These are phyloP conservation scores for Eucalyptus dawsonii DNA, from an alignment of 345 rosid species.

Conservation along the genomic window DNA sequence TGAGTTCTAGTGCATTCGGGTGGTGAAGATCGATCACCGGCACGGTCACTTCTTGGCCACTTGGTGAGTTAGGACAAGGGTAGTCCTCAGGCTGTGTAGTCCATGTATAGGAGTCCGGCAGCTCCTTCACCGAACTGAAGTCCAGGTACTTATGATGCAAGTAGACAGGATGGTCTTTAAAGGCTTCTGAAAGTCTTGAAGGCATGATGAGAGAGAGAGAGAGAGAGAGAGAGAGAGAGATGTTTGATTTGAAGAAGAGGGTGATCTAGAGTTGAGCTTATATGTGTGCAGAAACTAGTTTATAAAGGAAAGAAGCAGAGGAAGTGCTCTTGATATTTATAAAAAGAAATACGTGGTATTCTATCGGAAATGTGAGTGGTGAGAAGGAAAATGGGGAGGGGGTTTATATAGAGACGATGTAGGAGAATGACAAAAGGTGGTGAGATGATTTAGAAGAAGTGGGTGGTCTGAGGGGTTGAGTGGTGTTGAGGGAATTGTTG, in stretches of 20 bases:
- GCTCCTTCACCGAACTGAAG: constrained; percentile 40
- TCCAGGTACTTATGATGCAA: constrained; percentile 38
- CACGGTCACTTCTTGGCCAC: not conserved
- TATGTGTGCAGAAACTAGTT: not conserved
- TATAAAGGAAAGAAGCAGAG: not conserved
- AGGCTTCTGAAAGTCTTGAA: constrained; percentile 47
- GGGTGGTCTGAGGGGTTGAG: not conserved
- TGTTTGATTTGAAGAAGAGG: not conserved
- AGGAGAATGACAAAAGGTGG: not conserved
- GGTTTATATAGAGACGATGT: not conserved
- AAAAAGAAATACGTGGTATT: not conserved
- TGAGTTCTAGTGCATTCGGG: constrained; percentile 13
- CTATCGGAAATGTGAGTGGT: not conserved
- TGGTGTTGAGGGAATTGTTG: not conserved
- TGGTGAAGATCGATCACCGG: constrained; percentile 42
- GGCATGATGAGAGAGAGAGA: constrained; percentile 22
- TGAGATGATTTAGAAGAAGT: not conserved
- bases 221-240: not conserved
- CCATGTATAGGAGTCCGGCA: constrained; percentile 84
- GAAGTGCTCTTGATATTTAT: not conserved
- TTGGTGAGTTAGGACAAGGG: not conserved
- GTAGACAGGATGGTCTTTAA: constrained; percentile 42
- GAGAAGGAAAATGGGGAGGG: not conserved
- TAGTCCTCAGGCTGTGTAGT: constrained; percentile 14
- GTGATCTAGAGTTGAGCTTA: not conserved